These are phyloP conservation scores for Blastobotrys ciferrii DNA, from an alignment of 1,139 yeast species.

Conservation along the genomic window DNA sequence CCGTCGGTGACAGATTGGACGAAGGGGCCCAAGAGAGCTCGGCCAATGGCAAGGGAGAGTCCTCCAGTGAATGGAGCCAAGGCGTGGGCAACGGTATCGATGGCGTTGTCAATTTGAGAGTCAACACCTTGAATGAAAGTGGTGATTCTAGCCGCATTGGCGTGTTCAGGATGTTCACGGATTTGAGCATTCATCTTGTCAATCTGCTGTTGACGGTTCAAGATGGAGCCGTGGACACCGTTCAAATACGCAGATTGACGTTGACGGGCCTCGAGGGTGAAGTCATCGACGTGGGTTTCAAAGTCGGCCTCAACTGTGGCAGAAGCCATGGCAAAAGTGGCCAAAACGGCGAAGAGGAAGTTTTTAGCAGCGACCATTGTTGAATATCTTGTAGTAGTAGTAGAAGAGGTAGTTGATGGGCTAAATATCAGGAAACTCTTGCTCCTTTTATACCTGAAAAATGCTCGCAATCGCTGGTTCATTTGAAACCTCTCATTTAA, in stretches of 20 bases:
- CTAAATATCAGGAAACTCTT: too few species aligned
- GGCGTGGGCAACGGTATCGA: constrained; percentile 28
- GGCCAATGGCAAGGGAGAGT: constrained; percentile 27
- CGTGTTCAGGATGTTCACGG: constrained; percentile 5
- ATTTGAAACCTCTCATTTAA: too few species aligned
- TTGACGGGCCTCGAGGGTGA: neutral
- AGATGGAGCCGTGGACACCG: neutral
- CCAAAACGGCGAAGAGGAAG: neutral
- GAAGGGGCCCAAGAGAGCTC: constrained; percentile 32
- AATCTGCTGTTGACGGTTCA: constrained; percentile 1
- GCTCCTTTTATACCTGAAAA: too few species aligned
- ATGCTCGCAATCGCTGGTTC: too few species aligned
- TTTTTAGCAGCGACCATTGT: constrained; percentile 2
- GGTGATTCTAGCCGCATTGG: constrained; percentile 18
- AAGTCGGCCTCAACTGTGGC: neutral
- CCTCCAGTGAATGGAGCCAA: constrained; percentile 31
- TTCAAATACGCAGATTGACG: neutral
- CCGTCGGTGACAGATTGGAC: constrained; percentile 37
- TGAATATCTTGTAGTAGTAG: too few species aligned
- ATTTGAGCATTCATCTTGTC: constrained; percentile 3
- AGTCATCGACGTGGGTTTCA: too few species aligned
- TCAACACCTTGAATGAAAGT: constrained; percentile 32
- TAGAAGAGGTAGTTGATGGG: too few species aligned
- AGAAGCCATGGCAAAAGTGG: neutral
- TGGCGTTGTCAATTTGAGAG: too few species aligned